Evolutionary conservation across 805 yeast species (phyloP), one percentile per base, ranked within the genome.

Genomic region (Ogataea nakhonphanomensis): DNA sequence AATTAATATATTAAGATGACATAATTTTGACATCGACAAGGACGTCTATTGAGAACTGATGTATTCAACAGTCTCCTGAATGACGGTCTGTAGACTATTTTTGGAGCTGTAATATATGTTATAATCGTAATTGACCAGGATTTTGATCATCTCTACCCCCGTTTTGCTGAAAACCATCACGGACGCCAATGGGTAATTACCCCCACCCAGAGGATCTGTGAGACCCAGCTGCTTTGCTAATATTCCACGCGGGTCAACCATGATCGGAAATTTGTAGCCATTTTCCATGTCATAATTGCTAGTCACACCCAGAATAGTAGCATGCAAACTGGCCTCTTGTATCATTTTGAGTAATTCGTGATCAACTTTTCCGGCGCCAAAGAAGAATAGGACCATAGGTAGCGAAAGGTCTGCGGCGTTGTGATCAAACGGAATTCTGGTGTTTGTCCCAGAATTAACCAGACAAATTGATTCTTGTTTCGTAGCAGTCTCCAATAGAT

Each of bases 121-220:
- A 28, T 32, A 43, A 43, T 59, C 63, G 43, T 58, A 59, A 5
- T 57, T 61, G 5, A 59, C 12, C n/a, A 39, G 49, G 20, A 60
- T 43, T 32, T 53, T 40, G 7, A 43, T 35, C 9, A 51, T 29
- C 42, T 61, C 65, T 11, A 31, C 26, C 9, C 60, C 61, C 3
- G 21, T 7, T 11, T 25, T 22, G 35, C 59, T 57, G 37, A 54
- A 58, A 8, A 61, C 21, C 8, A 64, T 20, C 6, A 64, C 46
- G 13, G 61, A 53, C 10, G 58, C 55, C 15, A 61, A 33, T 0
- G 68, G 65, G 44, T 54, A 64, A 10, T 53, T 33, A 1, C 65
- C 66, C 21, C 69, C 69, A 17, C 69, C 69, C 7, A 64, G 40
- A 3, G 69, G 69, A 42, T 63, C 62, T 22, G 54, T 33, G 22